A percentile compares a stretch with the other conserved stretches of the same genome.
These are phyloP conservation scores for Rosa persica DNA, from an alignment of 306 rosid genomes.

Conservation along the genomic window DNA sequence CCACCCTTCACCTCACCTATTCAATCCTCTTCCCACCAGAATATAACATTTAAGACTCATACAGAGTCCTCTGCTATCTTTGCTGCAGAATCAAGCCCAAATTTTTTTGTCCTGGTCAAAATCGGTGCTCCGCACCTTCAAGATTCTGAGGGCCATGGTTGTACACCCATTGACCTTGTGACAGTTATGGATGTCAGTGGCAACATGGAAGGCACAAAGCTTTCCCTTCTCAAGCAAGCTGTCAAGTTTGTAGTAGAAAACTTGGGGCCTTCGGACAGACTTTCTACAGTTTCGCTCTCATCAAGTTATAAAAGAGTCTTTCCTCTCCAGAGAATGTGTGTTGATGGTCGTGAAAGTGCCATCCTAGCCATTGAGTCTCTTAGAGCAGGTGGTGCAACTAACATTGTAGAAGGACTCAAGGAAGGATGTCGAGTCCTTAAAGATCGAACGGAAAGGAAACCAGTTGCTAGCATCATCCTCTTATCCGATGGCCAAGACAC, in stretches of 20 bases:
- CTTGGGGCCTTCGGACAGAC: slow-evolving; percentile 30
- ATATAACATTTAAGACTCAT: not conserved
- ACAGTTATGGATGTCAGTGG: slow-evolving; percentile 36
- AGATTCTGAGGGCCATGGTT: not conserved
- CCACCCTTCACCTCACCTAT: not conserved
- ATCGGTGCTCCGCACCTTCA: not conserved
- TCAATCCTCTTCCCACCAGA: not conserved
- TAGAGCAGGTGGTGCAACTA: not conserved
- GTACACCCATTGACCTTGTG: slow-evolving; percentile 34
- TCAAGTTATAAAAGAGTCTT: slow-evolving; percentile 19
- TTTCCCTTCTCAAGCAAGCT: slow-evolving; percentile 25
- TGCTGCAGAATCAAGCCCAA: slow-evolving; percentile 1
- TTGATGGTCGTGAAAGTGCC: slow-evolving; percentile 7
- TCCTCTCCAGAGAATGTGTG: slow-evolving; percentile 30
- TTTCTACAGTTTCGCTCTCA: slow-evolving; percentile 30
- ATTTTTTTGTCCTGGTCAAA: slow-evolving; percentile 10
- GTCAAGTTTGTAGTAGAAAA: slow-evolving; percentile 33
- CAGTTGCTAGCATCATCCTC: slow-evolving; percentile 33
- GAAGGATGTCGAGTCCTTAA: slow-evolving; percentile 29
- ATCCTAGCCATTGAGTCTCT: not conserved
- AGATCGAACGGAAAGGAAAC: slow-evolving; percentile 26
- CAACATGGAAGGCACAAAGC: slow-evolving; percentile 34
- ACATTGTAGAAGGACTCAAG: slow-evolving; percentile 29
- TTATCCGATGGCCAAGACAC: slow-evolving; percentile 28
- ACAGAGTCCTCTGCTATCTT: slow-evolving; percentile 6